A percentile compares a stretch with the other conserved stretches of the same genome.
Evolutionary conservation across 441 rosid species (phyloP).

Genomic region (Aleurites moluccanus): DNA sequence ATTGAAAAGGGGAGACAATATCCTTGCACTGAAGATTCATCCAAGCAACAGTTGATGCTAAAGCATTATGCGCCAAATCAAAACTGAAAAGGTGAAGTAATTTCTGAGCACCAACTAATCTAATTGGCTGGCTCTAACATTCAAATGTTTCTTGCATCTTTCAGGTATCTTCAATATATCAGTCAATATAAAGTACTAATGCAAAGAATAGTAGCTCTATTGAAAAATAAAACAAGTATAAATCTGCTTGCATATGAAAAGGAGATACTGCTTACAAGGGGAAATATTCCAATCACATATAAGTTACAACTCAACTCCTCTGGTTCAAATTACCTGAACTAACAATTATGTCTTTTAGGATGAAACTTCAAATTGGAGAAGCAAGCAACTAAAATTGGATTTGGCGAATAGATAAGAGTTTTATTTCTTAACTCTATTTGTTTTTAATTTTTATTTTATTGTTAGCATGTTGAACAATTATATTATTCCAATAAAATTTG

Average conservation of each 20-base stretch:
- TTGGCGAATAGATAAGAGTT: too few relatives aligned
- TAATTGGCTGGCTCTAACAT: background rate
- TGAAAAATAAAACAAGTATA: background rate
- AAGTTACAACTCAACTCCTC: background rate
- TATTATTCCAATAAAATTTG: too few relatives aligned
- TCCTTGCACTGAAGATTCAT: constrained; percentile 13
- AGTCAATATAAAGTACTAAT: background rate
- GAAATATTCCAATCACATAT: background rate
- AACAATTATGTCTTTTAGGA: background rate
- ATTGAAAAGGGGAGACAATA: constrained; percentile 11
- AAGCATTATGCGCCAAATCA: constrained; percentile 10
- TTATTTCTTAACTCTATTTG: too few relatives aligned
- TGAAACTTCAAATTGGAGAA: too few relatives aligned
- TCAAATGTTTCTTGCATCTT: background rate
- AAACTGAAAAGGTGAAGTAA: constrained; percentile 10
- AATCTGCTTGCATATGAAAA: background rate
- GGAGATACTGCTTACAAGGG: background rate
- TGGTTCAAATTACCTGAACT: background rate
- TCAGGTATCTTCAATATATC: constrained; percentile 8
- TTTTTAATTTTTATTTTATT: too few relatives aligned
- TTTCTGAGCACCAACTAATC: background rate
- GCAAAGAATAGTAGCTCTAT: background rate
- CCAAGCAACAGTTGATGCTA: constrained; percentile 3
- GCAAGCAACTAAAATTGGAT: too few relatives aligned
- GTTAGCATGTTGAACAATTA: too few relatives aligned